Evolutionary conservation across 495 filamentous ascomycete genomes (phyloP).

Genomic region (Penicillium cosmopolitanum): DNA sequence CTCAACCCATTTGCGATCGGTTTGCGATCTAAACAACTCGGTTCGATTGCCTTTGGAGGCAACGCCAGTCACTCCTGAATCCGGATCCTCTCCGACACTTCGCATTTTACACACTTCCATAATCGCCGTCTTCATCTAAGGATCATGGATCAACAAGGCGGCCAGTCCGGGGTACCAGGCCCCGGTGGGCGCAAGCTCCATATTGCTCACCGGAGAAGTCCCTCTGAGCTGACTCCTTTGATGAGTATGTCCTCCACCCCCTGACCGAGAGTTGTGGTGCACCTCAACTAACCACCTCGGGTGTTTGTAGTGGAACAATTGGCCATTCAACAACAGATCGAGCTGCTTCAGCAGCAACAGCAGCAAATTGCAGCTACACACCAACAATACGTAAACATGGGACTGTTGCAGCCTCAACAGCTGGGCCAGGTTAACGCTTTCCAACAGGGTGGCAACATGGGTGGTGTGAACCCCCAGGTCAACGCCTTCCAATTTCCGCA

Average conservation of each 20-base stretch:
- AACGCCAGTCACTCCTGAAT: slow-evolving; percentile 29
- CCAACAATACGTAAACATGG: slow-evolving; percentile 97
- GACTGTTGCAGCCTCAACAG: slow-evolving; percentile 84
- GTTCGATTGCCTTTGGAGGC: slow-evolving; percentile 32
- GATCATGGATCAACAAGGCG: slow-evolving; percentile 83
- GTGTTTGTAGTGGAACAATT: slow-evolving; percentile 84
- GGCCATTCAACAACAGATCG: slow-evolving; percentile 97
- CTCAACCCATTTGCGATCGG: slow-evolving; percentile 29
- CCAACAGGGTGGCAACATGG: slow-evolving; percentile 64
- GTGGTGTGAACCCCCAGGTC: slow-evolving; percentile 79
- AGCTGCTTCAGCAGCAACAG: slow-evolving; percentile 95
- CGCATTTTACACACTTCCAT: slow-evolving; percentile 30
- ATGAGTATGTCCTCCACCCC: slow-evolving; percentile 78
- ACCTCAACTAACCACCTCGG: neutral
- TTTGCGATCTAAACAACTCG: slow-evolving; percentile 28
- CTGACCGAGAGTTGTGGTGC: neutral
- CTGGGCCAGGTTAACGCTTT: slow-evolving; percentile 68
- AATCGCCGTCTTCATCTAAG: slow-evolving; percentile 26
- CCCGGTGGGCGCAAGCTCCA: slow-evolving; percentile 89
- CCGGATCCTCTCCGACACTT: slow-evolving; percentile 19
- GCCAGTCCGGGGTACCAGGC: slow-evolving; percentile 74
- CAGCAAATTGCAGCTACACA: slow-evolving; percentile 96
- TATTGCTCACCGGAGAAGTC: slow-evolving; percentile 96
- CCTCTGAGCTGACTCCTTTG: slow-evolving; percentile 94
- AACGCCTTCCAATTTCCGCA: slow-evolving; percentile 90